Evolutionary conservation across 495 filamentous ascomycete genomes (phyloP).

Genomic region (Xylaria sp.): DNA sequence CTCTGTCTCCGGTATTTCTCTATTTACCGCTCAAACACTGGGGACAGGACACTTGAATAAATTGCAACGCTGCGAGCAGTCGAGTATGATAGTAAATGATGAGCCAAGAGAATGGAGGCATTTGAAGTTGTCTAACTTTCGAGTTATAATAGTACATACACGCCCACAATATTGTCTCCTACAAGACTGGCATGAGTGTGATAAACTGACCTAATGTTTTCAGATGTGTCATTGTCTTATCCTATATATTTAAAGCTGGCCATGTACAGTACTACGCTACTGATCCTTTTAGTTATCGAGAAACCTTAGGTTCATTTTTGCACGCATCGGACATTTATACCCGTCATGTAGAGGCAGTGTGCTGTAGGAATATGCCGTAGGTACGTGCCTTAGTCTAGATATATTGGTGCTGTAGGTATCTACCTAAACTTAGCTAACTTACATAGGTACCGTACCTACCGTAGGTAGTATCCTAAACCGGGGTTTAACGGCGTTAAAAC

Average conservation of each 20-base stretch:
- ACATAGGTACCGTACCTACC: background rate
- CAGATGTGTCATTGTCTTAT: background rate
- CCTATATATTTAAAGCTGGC: background rate
- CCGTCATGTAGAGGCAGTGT: background rate
- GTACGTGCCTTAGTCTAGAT: too few species aligned
- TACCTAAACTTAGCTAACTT: background rate
- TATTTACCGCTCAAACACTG: background rate
- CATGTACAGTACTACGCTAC: background rate
- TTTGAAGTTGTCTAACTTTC: background rate
- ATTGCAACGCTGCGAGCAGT: background rate
- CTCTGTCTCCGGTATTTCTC: conserved; percentile 7
- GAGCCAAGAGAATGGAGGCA: background rate
- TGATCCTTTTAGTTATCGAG: background rate
- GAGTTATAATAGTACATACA: background rate
- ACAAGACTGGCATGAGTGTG: background rate
- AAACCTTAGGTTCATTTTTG: background rate
- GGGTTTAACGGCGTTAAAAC: background rate
- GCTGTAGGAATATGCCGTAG: too few species aligned
- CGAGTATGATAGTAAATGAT: background rate
- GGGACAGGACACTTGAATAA: background rate
- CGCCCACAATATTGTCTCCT: background rate
- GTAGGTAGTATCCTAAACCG: background rate
- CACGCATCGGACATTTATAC: background rate
- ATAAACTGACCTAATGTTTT: background rate
- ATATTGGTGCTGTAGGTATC: too few species aligned